phyloP scores from a whole-genome alignment of 2,329 filamentous ascomycete species.

The Pyrenophora teres region DNA sequence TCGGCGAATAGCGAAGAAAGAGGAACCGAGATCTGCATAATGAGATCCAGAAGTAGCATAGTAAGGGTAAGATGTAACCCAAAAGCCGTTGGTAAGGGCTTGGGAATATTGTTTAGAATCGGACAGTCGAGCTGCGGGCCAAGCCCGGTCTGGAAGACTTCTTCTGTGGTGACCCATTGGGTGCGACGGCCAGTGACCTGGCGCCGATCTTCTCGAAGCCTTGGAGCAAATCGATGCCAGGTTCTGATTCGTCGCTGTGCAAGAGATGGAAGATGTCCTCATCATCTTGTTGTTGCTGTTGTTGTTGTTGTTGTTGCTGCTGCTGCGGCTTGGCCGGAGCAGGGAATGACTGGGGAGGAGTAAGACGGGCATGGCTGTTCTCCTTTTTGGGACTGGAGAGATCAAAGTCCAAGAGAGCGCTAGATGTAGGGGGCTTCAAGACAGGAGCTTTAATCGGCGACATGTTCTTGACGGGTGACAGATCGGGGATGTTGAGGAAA shows the following conservation, averaged over 20 bases:
- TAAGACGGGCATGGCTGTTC: conserved; percentile 28
- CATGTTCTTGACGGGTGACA: conserved; percentile 39
- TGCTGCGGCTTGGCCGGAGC: conserved; percentile 25
- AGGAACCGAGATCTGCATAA: conserved; percentile 11
- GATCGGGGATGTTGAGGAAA: conserved; percentile 44
- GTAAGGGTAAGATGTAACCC: conserved; percentile 4
- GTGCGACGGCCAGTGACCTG: conserved; percentile 35
- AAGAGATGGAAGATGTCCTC: conserved; percentile 63
- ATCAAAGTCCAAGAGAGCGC: conserved; percentile 25
- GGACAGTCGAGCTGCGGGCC: conserved; percentile 39
- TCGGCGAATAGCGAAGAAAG: conserved; percentile 22
- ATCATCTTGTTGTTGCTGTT: conserved; percentile 46
- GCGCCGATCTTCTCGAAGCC: conserved; percentile 76
- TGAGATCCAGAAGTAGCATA: conserved; percentile 10
- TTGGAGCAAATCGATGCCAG: conserved; percentile 72
- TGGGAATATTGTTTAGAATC: conserved; percentile 31
- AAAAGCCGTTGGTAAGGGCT: conserved; percentile 9
- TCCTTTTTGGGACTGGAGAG: conserved; percentile 28
- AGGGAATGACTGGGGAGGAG: conserved; percentile 39
- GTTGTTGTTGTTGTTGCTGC: conserved; percentile 4
- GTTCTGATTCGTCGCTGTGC: conserved; percentile 63
- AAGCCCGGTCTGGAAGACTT: conserved; percentile 33
- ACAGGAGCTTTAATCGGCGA: conserved; percentile 41
- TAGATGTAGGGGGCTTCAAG: conserved; percentile 35
- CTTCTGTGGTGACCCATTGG: conserved; percentile 45